Percentiles rank a stretch among this genome's conserved stretches.
Evolutionary conservation across 75 land plant species (phyloP).

Genomic region (Chamaecyparis obtusa): DNA sequence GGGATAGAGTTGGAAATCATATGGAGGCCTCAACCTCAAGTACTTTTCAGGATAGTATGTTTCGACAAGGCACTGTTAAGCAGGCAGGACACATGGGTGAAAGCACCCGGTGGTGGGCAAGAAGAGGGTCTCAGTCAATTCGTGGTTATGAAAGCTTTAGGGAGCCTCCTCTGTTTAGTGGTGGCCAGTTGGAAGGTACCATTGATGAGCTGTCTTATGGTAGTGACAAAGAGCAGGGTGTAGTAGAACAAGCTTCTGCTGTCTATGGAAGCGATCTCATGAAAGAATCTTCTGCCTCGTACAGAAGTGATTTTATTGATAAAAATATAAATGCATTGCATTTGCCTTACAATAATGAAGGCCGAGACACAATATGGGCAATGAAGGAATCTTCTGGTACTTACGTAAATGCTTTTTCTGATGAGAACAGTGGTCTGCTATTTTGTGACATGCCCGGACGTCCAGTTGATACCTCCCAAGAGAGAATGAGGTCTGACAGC

Average conservation of each 20-base stretch:
- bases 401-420: not conserved
- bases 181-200: conserved; percentile 1
- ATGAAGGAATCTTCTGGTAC: conserved; percentile 7
- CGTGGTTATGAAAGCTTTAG: conserved; percentile 60
- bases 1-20: conserved; percentile 26
- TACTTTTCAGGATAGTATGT: conserved; percentile 24
- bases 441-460: conserved; percentile 5
- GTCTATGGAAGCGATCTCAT: not conserved
- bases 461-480: not conserved
- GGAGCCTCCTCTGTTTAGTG: conserved; percentile 59
- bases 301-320: not conserved
- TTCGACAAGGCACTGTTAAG: conserved; percentile 18
- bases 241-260: not conserved
- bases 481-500: not conserved
- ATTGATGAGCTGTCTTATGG: not conserved
- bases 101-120: conserved; percentile 71
- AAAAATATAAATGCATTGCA: conserved; percentile 1
- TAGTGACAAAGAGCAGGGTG: conserved; percentile 1
- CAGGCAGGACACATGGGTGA: conserved; percentile 3
- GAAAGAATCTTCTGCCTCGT: conserved; percentile 8
- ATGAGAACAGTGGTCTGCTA: conserved; percentile 6
- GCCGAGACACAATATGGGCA: conserved; percentile 11
- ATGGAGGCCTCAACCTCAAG: conserved; percentile 55
- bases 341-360: not conserved
- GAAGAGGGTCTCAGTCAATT: conserved; percentile 19